Percentiles rank a stretch among this genome's conserved stretches.
These are phyloP conservation scores for Ophiostoma pallidulum DNA, from an alignment of 2,329 filamentous ascomycete genomes.

Conservation along the genomic window DNA sequence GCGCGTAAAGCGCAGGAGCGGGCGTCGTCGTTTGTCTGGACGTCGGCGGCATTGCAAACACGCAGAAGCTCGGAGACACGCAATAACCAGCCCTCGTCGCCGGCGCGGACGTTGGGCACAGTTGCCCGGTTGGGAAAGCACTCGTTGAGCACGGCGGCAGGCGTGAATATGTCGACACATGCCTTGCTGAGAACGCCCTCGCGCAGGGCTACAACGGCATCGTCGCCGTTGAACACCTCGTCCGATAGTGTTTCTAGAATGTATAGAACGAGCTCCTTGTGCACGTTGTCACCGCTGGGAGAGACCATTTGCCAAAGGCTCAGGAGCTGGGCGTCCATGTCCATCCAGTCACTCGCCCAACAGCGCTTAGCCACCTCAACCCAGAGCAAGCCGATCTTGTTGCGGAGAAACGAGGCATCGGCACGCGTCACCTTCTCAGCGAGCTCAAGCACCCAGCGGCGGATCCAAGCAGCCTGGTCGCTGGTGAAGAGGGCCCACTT, in stretches of 20 bases:
- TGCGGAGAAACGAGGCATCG: conserved; percentile 76
- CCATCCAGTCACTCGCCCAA: conserved; percentile 88
- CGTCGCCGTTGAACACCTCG: conserved; percentile 86
- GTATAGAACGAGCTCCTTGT: conserved; percentile 79
- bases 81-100: conserved; percentile 77
- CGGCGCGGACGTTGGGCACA: conserved; percentile 60
- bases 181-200: conserved; percentile 79
- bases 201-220: conserved; percentile 72
- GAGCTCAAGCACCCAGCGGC: conserved; percentile 69
- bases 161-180: conserved; percentile 89
- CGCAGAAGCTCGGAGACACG: conserved; percentile 66
- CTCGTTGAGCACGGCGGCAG: conserved; percentile 62
- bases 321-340: conserved; percentile 81
- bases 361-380: conserved; percentile 86
- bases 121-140: conserved; percentile 64
- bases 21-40: conserved; percentile 56
- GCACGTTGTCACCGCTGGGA: conserved; percentile 47
- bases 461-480: conserved; percentile 58
- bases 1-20: conserved; percentile 65
- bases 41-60: conserved; percentile 58
- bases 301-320: conserved; percentile 71
- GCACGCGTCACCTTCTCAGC: conserved; percentile 59
- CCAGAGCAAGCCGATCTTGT: conserved; percentile 93
- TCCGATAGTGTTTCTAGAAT: conserved; percentile 88
- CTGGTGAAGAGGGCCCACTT: conserved; percentile 65